phyloP scores from a whole-genome alignment of 345 rosid genomes.

The Barbarea vulgaris region DNA sequence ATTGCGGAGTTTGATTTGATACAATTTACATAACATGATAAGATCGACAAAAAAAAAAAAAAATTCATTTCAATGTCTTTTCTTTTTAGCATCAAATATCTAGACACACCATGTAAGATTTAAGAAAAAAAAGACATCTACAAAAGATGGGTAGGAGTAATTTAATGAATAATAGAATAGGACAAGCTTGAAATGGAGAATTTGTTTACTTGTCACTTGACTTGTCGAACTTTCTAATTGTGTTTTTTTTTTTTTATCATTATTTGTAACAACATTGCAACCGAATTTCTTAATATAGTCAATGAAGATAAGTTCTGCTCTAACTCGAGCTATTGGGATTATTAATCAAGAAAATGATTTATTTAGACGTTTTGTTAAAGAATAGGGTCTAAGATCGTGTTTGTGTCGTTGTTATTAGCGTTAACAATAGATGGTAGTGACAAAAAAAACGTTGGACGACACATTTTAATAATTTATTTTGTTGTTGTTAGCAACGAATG shows the following conservation, averaged over 20 bases:
- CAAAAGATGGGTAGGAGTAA: background rate
- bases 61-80: background rate
- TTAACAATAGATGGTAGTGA: too few relatives aligned
- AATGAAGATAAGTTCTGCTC: conserved; percentile 2
- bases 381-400: background rate
- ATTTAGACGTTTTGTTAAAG: background rate
- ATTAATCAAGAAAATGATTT: background rate
- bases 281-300: conserved; percentile 5
- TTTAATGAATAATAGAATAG: background rate
- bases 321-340: background rate
- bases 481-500: too few relatives aligned
- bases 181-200: conserved; percentile 11
- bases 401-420: background rate
- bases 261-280: background rate
- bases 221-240: conserved; percentile 14
- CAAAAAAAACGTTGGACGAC: too few relatives aligned
- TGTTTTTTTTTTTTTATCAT: background rate
- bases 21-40: background rate
- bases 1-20: background rate
- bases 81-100: background rate
- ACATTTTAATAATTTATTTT: too few relatives aligned
- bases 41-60: too few relatives aligned
- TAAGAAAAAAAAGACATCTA: background rate
- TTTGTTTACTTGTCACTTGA: conserved; percentile 14
- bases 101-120: background rate